phyloP scores from a whole-genome alignment of 129 eudicot genomes.

The Chrysanthemum makinoi region DNA sequence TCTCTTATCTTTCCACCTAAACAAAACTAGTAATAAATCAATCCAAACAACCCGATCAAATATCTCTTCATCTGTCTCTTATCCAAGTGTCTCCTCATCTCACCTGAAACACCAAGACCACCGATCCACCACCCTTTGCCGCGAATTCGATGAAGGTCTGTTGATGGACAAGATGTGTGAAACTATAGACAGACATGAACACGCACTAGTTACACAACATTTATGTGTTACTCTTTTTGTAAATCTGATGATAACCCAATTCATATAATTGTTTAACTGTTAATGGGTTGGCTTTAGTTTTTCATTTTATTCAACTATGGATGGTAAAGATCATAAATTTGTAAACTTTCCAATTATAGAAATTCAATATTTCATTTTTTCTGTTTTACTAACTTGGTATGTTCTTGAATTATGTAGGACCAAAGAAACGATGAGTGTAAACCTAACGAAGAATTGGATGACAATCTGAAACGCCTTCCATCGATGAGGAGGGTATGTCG shows the following conservation, averaged over 20 bases:
- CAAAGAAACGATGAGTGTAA: conserved; percentile 13
- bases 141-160: conserved; percentile 10
- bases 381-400: not conserved
- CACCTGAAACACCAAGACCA: conserved; percentile 43
- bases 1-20: too few relatives aligned
- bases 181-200: conserved; percentile 12
- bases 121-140: conserved; percentile 17
- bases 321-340: not conserved
- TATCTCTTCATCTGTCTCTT: too few relatives aligned
- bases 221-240: conserved; percentile 23
- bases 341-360: not conserved
- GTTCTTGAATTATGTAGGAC: conserved; percentile 19
- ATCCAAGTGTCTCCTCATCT: too few relatives aligned
- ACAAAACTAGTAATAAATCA: too few relatives aligned
- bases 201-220: conserved; percentile 11
- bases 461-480: conserved; percentile 46
- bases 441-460: conserved; percentile 24
- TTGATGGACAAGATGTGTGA: conserved; percentile 8
- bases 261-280: not conserved
- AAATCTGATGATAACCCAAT: conserved; percentile 25
- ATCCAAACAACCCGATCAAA: too few relatives aligned
- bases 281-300: conserved; percentile 17
- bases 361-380: not conserved
- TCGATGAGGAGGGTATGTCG: conserved; percentile 36
- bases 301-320: not conserved